Base-by-base conservation (phyloP, 2,329 filamentous ascomycete genomes). In the Phialocephala subalpina region DNA sequence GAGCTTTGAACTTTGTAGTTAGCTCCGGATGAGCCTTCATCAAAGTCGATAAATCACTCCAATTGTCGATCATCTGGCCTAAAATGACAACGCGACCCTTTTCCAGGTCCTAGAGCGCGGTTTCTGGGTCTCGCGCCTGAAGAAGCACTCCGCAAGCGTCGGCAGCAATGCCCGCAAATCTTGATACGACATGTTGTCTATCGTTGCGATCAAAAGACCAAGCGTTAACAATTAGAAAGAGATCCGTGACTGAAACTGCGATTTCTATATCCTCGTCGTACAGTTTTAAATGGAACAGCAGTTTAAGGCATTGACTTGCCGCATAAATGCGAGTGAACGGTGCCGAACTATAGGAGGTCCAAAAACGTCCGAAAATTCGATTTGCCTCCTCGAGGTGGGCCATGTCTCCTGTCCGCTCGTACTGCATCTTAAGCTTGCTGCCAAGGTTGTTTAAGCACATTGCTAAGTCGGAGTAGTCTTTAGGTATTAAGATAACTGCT, bases 1-100 rank as follows among this genome's bases (percentile, higher is more conserved):
- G 40, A 22, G 20, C 49, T 20, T 60, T 22, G 18, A 27, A 60
- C 42, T 45, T 36, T 18, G 38, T 27, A 49, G 36, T n/a, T 4
- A 60, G 36, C n/a, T 47, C 18, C 16, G 58, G 58, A 49, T 47
- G 22, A 27, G 40, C 58, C 40, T 47, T 40, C 29, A 16, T 60
- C 58, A 60, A 49, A 12, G 22, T 9, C n/a, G 58, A 47, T 5
- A 60, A 9, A 35, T 60, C 58, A 35, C 58, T 60, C 36, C 58
- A 33, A 27, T 42, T 38, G 33, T 49, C 58, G 12, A 60, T 33
- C 18, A 60, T 36, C 25, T 47, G 58, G 27, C 58, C 40, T 36
- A 60, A 20, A 60, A 60, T 60, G 33, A 40, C 11, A 18, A 7
- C 22, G 38, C 58, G 58, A 22, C 58, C 58, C 27, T 33, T 49